phyloP scores from a whole-genome alignment of 176 grass and related monocot species.

The Secale cereale region DNA sequence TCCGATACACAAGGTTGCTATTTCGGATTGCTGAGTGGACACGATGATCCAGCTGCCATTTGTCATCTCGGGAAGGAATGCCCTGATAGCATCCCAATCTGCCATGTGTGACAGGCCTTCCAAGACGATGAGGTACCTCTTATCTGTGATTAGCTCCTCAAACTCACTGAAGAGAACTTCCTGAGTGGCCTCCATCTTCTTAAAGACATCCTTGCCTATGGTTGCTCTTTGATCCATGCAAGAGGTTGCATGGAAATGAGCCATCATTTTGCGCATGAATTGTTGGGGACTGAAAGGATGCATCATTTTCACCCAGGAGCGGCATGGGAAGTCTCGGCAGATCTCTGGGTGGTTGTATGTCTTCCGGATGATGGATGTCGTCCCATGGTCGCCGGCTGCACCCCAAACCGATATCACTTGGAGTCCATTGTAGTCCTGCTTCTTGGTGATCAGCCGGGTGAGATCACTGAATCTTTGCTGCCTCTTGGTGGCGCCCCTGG shows the following conservation, averaged over 20 bases:
- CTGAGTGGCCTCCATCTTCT: not conserved
- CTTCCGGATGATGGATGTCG: not conserved
- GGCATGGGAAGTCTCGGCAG: rapidly evolving
- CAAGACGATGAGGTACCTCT: conserved; percentile 17
- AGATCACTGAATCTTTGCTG: not conserved
- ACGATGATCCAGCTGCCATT: not conserved
- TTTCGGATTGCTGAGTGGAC: too few species aligned
- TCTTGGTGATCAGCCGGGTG: not conserved
- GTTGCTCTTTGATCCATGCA: not conserved
- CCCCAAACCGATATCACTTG: not conserved
- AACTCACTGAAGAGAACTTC: not conserved
- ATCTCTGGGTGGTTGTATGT: not conserved
- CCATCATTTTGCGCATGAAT: not conserved
- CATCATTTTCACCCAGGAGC: not conserved
- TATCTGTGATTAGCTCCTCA: not conserved
- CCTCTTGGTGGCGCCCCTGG: not conserved
- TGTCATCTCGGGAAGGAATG: not conserved
- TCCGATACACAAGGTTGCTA: not conserved
- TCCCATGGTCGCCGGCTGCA: not conserved
- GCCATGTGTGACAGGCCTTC: not conserved
- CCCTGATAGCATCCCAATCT: not conserved
- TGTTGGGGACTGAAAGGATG: not conserved
- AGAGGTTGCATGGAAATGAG: not conserved
- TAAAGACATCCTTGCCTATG: too few species aligned
- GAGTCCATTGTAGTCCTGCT: rapidly evolving